Conservation (phyloP, 441 rosid genomes). For the Raphanus hybrid region DNA sequence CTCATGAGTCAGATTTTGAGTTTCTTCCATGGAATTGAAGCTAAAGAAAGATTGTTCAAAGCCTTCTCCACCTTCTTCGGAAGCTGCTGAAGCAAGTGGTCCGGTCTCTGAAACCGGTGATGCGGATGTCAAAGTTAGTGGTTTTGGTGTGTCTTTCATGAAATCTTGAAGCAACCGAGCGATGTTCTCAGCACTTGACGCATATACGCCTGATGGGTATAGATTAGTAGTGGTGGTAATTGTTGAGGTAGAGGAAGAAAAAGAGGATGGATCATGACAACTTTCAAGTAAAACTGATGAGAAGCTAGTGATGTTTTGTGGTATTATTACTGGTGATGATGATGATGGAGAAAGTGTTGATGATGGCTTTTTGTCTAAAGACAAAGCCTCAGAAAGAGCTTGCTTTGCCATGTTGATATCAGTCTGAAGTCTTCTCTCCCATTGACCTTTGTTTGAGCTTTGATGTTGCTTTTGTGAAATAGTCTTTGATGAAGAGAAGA, state of each 20-base stretch:
- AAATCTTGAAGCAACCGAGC: conserved; percentile 60
- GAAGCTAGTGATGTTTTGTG: conserved; percentile 26
- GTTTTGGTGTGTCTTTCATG: conserved; percentile 51
- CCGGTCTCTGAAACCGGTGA: conserved; percentile 28
- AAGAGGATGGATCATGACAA: conserved; percentile 13
- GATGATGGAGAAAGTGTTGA: neutral
- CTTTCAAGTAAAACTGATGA: conserved; percentile 32
- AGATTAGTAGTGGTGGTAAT: neutral
- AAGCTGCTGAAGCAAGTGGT: neutral
- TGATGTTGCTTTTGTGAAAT: neutral
- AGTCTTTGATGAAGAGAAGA: neutral
- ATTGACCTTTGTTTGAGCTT: conserved; percentile 5
- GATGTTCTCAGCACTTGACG: conserved; percentile 1
- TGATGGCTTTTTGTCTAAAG: conserved; percentile 48
- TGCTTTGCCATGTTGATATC: conserved; percentile 4
- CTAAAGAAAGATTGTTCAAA: conserved; percentile 47
- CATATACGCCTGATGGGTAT: neutral
- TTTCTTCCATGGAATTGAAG: conserved; percentile 57
- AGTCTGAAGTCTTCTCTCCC: conserved; percentile 15
- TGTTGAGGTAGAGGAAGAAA: neutral
- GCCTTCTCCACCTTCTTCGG: conserved; percentile 30
- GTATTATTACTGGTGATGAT: conserved; percentile 14
- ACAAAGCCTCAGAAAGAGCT: conserved; percentile 8
- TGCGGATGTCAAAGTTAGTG: conserved; percentile 24
- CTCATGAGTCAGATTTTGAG: conserved; percentile 43